Percentiles rank a stretch among this genome's conserved stretches.
phyloP scores from a whole-genome alignment of 495 filamentous ascomycete genomes.

The Penicillium flavigenum region DNA sequence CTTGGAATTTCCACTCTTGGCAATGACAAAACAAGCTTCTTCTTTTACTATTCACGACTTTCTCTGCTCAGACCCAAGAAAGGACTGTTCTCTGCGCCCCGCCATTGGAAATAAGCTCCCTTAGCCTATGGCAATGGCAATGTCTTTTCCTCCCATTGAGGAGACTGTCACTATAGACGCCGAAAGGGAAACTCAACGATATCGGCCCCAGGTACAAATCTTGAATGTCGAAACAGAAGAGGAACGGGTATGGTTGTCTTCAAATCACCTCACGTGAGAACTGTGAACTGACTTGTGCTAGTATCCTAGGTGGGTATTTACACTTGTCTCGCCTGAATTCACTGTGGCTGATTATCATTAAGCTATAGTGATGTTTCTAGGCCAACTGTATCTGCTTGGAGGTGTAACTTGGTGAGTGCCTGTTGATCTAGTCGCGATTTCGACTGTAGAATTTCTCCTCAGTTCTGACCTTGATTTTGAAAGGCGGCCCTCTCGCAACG shows the following conservation, averaged over 20 bases:
- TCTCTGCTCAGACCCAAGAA: constrained; percentile 9
- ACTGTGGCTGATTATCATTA: constrained; percentile 15
- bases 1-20: constrained; percentile 10
- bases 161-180: constrained; percentile 3
- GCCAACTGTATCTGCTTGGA: constrained; percentile 42
- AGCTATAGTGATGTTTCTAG: constrained; percentile 32
- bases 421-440: background rate
- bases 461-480: constrained; percentile 1
- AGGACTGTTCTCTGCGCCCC: constrained; percentile 5
- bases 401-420: constrained; percentile 54
- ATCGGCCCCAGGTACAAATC: constrained; percentile 19
- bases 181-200: background rate
- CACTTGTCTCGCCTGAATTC: no score
- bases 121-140: constrained; percentile 21
- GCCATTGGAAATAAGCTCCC: constrained; percentile 4
- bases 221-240: constrained; percentile 39
- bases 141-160: constrained; percentile 22
- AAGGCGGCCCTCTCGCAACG: constrained; percentile 57
- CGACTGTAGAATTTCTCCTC: background rate
- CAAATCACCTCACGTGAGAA: constrained; percentile 17
- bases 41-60: background rate
- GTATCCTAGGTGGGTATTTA: constrained; percentile 25
- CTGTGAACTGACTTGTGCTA: constrained; percentile 18
- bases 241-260: constrained; percentile 32
- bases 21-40: constrained; percentile 24